A percentile compares a stretch with the other conserved stretches of the same genome.
These are phyloP conservation scores for Boletellus ananiceps DNA, from an alignment of 768 basidiomycete genomes.

Conservation along the genomic window DNA sequence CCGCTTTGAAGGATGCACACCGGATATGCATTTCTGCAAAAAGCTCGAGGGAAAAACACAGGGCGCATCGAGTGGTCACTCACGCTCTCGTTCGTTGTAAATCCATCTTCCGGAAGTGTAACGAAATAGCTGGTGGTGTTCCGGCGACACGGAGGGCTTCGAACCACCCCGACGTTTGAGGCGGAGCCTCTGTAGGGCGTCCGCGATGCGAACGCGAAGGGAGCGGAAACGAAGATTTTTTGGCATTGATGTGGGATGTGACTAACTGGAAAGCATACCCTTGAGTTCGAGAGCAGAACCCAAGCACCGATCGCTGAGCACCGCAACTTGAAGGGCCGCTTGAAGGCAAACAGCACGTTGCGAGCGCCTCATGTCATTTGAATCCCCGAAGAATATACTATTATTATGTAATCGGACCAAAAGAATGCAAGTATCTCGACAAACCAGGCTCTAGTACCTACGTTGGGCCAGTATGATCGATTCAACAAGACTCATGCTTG, in stretches of 20 bases:
- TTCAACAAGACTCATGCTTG: no score
- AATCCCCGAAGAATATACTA: no score
- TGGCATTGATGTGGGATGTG: not conserved
- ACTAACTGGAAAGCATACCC: no score
- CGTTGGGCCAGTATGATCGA: no score
- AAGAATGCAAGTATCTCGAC: no score
- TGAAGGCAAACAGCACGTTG: no score
- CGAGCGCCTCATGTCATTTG: no score
- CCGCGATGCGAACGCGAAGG: not conserved
- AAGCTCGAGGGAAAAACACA: not conserved
- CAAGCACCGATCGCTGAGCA: no score
- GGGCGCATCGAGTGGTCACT: not conserved
- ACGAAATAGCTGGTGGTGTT: not conserved
- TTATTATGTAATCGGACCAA: no score
- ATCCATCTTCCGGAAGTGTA: slow-evolving; percentile 8
- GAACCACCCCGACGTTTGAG: not conserved
- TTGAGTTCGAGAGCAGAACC: no score
- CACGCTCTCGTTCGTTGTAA: slow-evolving; percentile 9
- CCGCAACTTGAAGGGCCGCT: no score
- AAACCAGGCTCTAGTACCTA: no score
- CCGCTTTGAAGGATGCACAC: not conserved
- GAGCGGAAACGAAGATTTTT: not conserved
- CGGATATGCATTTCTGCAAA: not conserved
- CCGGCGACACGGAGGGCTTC: not conserved
- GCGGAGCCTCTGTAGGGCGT: not conserved